These are phyloP conservation scores for Chlamydomonas eustigma DNA, from an alignment of 139 green algal genomes.

Conservation along the genomic window DNA sequence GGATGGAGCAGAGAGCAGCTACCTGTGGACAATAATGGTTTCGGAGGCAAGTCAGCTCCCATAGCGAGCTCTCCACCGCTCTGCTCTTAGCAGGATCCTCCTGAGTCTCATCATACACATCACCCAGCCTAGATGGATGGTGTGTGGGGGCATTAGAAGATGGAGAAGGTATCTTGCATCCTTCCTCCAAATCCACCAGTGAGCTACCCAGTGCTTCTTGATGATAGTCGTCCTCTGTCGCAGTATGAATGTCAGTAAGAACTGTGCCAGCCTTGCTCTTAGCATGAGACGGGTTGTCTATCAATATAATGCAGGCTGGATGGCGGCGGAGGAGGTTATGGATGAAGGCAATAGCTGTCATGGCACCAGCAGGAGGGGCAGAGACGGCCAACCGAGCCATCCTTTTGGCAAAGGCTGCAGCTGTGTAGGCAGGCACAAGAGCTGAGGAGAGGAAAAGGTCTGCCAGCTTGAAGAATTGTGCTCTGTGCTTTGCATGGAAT, in stretches of 20 bases:
- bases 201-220: too few species aligned
- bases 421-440: constrained; percentile 92
- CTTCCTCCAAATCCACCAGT: too few species aligned
- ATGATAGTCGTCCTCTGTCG: too few species aligned
- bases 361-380: constrained; percentile 66
- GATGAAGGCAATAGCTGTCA: constrained; percentile 80
- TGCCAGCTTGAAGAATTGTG: constrained; percentile 82
- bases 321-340: constrained; percentile 95
- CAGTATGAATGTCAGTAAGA: too few species aligned
- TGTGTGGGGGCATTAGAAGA: too few species aligned
- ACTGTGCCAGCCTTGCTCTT: neutral
- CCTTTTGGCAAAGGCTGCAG: constrained; percentile 90
- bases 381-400: constrained; percentile 77
- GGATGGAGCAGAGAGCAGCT: constrained; percentile 50
- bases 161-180: too few species aligned
- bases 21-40: constrained; percentile 82
- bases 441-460: constrained; percentile 87
- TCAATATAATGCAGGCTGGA: constrained; percentile 73
- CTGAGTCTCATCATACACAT: constrained; percentile 31
- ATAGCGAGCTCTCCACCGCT: constrained; percentile 89
- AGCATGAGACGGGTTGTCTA: constrained; percentile 59
- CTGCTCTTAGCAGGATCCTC: constrained; percentile 65
- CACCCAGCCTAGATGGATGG: too few species aligned
- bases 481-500: constrained; percentile 26
- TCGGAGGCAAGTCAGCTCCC: constrained; percentile 84